Evolutionary conservation across 805 yeast species (phyloP).

Genomic region (Clavispora phyllophila): DNA sequence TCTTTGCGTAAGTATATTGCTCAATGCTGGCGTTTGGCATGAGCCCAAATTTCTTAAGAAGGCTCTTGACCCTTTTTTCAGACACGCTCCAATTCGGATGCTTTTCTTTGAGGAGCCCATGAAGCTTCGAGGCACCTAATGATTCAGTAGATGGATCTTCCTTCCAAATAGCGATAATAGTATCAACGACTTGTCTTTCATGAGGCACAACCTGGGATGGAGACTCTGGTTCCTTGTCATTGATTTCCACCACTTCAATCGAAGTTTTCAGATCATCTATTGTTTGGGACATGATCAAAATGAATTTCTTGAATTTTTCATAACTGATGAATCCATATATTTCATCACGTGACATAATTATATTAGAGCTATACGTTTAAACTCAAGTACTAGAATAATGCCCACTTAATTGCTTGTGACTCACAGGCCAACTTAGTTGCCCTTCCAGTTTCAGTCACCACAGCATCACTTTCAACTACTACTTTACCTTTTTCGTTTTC

Average conservation of each 20-base stretch:
- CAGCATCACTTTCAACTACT: conserved; percentile 55
- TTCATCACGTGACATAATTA: not conserved
- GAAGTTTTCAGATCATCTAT: conserved; percentile 5
- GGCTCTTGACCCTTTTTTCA: conserved; percentile 49
- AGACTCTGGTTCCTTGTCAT: conserved; percentile 23
- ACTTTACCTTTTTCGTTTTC: conserved; percentile 48
- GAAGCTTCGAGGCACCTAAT: conserved; percentile 51
- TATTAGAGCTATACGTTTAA: not conserved
- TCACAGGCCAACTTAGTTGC: not conserved
- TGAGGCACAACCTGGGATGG: conserved; percentile 42
- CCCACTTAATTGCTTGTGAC: conserved; percentile 1
- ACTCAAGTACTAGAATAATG: not conserved
- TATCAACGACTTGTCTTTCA: conserved; percentile 54
- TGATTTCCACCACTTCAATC: conserved; percentile 34
- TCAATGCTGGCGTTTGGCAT: conserved; percentile 27
- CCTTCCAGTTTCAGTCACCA: conserved; percentile 23
- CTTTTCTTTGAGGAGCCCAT: conserved; percentile 41
- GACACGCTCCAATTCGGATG: conserved; percentile 62
- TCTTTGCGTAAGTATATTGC: conserved; percentile 46
- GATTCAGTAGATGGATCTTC: conserved; percentile 59
- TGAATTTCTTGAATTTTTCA: not conserved
- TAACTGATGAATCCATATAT: not conserved
- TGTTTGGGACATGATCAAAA: conserved; percentile 1
- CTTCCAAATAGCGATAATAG: conserved; percentile 63
- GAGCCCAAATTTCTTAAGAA: conserved; percentile 55